Evolutionary conservation across 345 rosid species (phyloP).

Genomic region (Dovyalis caffra): DNA sequence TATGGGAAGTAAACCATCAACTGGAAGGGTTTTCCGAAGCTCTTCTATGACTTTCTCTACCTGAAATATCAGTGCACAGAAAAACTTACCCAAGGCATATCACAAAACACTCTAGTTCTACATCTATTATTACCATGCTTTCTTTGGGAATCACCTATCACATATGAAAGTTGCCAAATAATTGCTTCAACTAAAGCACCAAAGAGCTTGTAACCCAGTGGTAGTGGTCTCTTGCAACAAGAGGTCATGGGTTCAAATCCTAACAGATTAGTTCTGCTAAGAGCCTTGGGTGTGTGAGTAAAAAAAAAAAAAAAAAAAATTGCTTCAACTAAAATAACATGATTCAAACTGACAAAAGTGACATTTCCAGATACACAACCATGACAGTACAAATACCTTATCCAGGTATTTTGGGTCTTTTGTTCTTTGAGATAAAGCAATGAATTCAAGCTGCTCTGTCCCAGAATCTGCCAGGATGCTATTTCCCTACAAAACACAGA

Average conservation of each 20-base stretch:
- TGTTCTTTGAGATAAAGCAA: conserved; percentile 96
- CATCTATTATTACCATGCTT: background rate
- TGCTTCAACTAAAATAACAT: background rate
- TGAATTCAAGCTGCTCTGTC: conserved; percentile 94
- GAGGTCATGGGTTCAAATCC: too few species aligned
- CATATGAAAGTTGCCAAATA: background rate
- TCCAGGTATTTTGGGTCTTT: conserved; percentile 90
- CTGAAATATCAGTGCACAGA: conserved; percentile 37
- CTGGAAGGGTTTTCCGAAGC: conserved; percentile 77
- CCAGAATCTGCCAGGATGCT: conserved; percentile 99
- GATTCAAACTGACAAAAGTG: background rate
- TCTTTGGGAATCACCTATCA: background rate
- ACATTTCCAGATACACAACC: background rate
- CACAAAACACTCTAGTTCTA: background rate
- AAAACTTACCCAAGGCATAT: background rate
- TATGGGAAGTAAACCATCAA: conserved; percentile 90
- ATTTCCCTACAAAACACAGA: conserved; percentile 48
- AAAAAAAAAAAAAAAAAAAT: too few species aligned
- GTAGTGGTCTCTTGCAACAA: too few species aligned
- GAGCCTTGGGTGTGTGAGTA: too few species aligned
- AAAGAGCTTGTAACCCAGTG: too few species aligned
- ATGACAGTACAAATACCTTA: conserved; percentile 47
- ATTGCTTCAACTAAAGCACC: too few species aligned
- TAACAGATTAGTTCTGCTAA: too few species aligned
- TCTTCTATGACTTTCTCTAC: conserved; percentile 72